Evolutionary conservation across 2,329 filamentous ascomycete species (phyloP), one percentile per base, ranked within the genome.

Genomic region (Claviceps capensis): DNA sequence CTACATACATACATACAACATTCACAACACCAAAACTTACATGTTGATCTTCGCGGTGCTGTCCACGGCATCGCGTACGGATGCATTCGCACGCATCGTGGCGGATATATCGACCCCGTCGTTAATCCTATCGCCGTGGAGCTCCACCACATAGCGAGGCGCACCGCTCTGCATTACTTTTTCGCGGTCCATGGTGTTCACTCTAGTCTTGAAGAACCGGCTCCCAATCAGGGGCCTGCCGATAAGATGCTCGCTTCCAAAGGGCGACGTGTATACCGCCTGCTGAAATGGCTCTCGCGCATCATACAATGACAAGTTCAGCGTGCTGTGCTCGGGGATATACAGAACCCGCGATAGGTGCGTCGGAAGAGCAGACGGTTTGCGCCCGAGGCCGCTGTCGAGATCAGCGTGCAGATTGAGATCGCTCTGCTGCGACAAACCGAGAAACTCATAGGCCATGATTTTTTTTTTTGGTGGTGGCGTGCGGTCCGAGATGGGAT

Each of bases 281-380:
- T 47, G 38, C 13, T 23, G 38, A 16, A 46, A 54, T 34, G 36
- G 34, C 19, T n/a, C 17, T 19, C 5, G 36, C 11, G 36, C 49
- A 14, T 54, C 49, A 17, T 52, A 54, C 38, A 54, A 23, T 5
- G 40, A 22, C 16, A 54, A 40, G 46, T 52, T 38, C 7, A 48
- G 13, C 46, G 30, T 43, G 49, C 46, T 49, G 19, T 54, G 52
- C 30, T 36, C 34, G 8, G 52, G 52, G 17, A 54, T 16, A 5
- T 54, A 49, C 13, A 54, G 41, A n/a, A 54, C 49, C 19, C 49
- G 40, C 22, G 52, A 54, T 22, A 54, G 40, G 23, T 47, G 49
- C 17, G 9, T 4, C 3, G 52, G 52, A 16, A 49, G 46, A 8
- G 46, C 44, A 14, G 49, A 46, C 9, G 52, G 49, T 4, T 52